Evolutionary conservation across 2,329 filamentous ascomycete genomes (phyloP).

Genomic region (Meredithiella fracta): DNA sequence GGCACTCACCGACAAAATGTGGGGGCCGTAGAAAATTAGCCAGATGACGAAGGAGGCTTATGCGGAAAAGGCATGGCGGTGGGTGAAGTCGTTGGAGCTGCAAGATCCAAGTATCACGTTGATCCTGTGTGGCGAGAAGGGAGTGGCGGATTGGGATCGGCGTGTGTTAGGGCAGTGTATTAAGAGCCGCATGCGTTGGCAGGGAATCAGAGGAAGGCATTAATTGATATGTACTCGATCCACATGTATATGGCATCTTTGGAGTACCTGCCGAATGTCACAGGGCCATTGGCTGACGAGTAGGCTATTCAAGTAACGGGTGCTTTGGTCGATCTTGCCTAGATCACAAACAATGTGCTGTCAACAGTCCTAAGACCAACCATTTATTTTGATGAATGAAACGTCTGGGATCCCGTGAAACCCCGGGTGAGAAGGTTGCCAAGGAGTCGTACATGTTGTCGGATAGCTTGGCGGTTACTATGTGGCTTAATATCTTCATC

Average conservation of each 20-base stretch:
- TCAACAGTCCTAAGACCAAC: conserved; percentile 42
- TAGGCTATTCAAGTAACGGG: conserved; percentile 56
- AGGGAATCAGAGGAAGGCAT: conserved; percentile 21
- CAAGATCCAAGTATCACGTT: conserved; percentile 51
- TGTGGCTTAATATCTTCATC: conserved; percentile 63
- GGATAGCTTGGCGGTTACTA: conserved; percentile 56
- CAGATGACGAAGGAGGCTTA: conserved; percentile 56
- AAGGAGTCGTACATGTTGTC: conserved; percentile 60
- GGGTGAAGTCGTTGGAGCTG: conserved; percentile 57
- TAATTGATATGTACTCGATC: conserved; percentile 69
- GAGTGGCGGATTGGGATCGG: conserved; percentile 54
- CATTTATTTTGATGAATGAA: conserved; percentile 78
- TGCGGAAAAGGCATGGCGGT: conserved; percentile 50
- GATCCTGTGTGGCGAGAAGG: conserved; percentile 60
- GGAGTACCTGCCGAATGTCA: conserved; percentile 27
- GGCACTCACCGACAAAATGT: conserved; percentile 64
- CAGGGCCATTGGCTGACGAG: conserved; percentile 51
- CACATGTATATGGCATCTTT: conserved; percentile 56
- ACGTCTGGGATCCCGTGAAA: conserved; percentile 60
- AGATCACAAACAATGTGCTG: conserved; percentile 50
- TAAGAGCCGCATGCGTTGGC: conserved; percentile 23
- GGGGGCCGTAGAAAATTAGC: conserved; percentile 50
- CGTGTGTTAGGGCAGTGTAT: conserved; percentile 56
- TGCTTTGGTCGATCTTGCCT: conserved; percentile 53
- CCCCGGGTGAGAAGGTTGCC: conserved; percentile 53